Base-by-base conservation (phyloP, 2,329 filamentous ascomycete species). In the Pestalotiopsis sp. region DNA sequence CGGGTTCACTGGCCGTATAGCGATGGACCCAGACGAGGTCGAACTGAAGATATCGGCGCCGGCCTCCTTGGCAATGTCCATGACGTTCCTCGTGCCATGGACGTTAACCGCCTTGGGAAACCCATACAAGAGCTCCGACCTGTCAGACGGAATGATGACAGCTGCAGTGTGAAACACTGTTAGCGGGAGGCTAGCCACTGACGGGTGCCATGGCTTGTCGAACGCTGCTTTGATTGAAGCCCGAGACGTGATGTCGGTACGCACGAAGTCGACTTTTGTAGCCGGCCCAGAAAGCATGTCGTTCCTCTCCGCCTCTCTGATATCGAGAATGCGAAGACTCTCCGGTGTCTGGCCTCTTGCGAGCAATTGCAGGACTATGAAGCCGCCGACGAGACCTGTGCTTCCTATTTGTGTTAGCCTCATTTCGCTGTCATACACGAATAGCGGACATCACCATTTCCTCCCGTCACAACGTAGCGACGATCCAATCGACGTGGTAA, bases 151-250 rank as follows among this genome's bases (percentile, higher is more conserved):
- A 6, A 81, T 75, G 66, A 87, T 87, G 36, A 82, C 75, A 3
- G 85, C 85, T 11, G 84, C 85, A 2, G 75, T 85, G 75, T 87
- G 84, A 72, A 84, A 85, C 14, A 86, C 84, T 6, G 84, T 86
- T 6, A 87, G 76, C 3, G 84, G 83, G 3, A 83, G 76, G n/a
- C 78, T 65, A 27, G 80, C 76, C 4, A 81, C 78, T 6, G 73
- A 71, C 2, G 72, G 52, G 1, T 80, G 77, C 85, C 85, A 86
- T 31, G 81, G 78, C 64, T 80, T 77, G 14, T 77, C 70, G 66
- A 87, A 85, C 5, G 84, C 84, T 0, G 76, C 78, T 14, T 75
- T 69, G 1, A 82, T 80, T 9, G 78, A 78, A 0, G 75, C 68
- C 3, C 75, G 71, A 13, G 83, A 81, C 6, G 81, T 79, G 71